phyloP scores from a whole-genome alignment of 805 yeast genomes.

The Starmerella floricola region DNA sequence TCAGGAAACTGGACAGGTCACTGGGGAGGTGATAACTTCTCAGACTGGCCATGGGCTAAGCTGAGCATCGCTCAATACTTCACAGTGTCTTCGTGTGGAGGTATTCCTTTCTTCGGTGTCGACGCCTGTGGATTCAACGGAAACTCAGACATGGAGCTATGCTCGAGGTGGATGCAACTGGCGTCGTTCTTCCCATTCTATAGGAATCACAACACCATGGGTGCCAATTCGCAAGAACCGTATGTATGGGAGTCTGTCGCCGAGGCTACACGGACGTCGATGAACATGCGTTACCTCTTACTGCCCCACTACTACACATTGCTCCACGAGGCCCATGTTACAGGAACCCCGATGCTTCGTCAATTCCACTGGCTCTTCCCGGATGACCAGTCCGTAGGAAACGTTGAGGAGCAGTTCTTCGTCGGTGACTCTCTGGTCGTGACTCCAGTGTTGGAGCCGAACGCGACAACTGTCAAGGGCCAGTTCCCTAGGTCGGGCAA shows the following conservation, averaged over 20 bases:
- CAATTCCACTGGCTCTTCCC: slow-evolving; percentile 1
- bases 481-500: background rate
- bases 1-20: slow-evolving; percentile 1
- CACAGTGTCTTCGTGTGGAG: background rate
- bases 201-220: background rate
- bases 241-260: background rate
- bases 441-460: slow-evolving; percentile 1
- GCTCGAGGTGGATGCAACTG: slow-evolving; percentile 4
- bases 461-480: background rate
- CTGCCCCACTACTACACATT: slow-evolving; percentile 2
- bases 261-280: background rate
- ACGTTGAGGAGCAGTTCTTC: slow-evolving; percentile 1
- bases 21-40: slow-evolving; percentile 3
- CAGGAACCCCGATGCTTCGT: slow-evolving; percentile 1
- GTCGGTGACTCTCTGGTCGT: slow-evolving; percentile 1
- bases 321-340: slow-evolving; percentile 1
- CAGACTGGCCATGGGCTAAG: slow-evolving; percentile 2
- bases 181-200: slow-evolving; percentile 4
- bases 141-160: slow-evolving; percentile 1
- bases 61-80: background rate
- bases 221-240: background rate
- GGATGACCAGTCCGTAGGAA: background rate
- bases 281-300: background rate
- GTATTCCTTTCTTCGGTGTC: slow-evolving; percentile 1
- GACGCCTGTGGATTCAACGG: slow-evolving; percentile 4